Evolutionary conservation across 1,284 basidiomycete species (phyloP), one percentile per base, ranked within the genome.

Genomic region (Trametes pubescens): DNA sequence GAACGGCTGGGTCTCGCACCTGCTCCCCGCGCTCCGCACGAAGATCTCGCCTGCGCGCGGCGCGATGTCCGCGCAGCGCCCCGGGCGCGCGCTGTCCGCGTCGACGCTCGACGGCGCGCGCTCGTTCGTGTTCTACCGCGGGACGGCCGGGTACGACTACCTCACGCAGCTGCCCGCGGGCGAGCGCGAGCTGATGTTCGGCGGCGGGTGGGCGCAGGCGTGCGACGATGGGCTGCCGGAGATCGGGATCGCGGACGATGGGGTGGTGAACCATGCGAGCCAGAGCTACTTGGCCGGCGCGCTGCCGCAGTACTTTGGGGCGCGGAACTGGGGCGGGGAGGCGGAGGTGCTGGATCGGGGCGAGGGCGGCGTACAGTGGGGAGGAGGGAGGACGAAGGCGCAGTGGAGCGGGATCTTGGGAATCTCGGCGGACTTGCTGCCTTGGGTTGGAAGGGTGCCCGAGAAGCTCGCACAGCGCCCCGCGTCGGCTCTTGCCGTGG

Each of bases 1-100:
- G 1, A 95, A 95, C 73, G 92, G 82, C 38, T 93, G 92, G 82
- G 79, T 81, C 6, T 86, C 89, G 0, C 85, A 90, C 69, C 86
- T 94, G 22, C 76, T 93, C 59, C 66, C 72, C 21, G 75, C 77
- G 0, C 71, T 83, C 66, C 80, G 81, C 37, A 73, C 74, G 49
- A 83, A 81, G 64, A 77, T 87, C 59, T 73, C 88, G 32, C 87
- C 88, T 9, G 75, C 81, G 0, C 81, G 90, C 26, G 89, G 84
- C 10, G 84, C 83, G 60, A 91, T 92, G 84, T 84, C 86, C 51
- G 87, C 90, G 0, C 88, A 92, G 70, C 79, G 83, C 52, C 81
- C 90, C 37, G 78, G 84, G 68, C 73, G 71, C 38, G 71, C 68
- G 24, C 69, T 74, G 13, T 2, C 24, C 24, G 49, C 69, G 1